Conservation (phyloP, 2,329 filamentous ascomycete genomes). For the Didymellaceae sp. region DNA sequence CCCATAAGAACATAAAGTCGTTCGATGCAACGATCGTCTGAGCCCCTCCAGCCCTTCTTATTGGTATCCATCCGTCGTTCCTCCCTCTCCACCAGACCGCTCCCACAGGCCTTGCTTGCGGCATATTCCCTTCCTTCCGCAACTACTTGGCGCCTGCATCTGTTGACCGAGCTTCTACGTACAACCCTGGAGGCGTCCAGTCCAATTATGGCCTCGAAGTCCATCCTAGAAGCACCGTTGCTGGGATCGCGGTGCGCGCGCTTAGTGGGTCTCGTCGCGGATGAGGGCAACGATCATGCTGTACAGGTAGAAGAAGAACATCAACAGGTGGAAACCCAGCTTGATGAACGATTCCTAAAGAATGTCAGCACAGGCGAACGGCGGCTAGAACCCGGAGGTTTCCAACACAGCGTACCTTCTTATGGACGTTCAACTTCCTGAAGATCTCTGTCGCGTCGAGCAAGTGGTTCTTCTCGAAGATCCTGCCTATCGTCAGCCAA, state of each 20-base stretch:
- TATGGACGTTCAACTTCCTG: conserved; percentile 97
- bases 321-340: conserved; percentile 96
- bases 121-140: background rate
- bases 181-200: background rate
- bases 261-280: conserved; percentile 84
- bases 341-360: conserved; percentile 95
- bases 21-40: conserved; percentile 14
- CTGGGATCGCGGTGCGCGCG: conserved; percentile 24
- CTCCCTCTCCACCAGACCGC: background rate
- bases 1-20: conserved; percentile 35
- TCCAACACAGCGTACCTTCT: conserved; percentile 73
- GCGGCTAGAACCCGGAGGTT: background rate
- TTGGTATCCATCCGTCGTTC: conserved; percentile 9
- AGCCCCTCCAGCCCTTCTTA: conserved; percentile 5
- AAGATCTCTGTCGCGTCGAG: conserved; percentile 99
- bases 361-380: conserved; percentile 20
- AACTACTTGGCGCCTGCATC: background rate
- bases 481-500: conserved; percentile 65
- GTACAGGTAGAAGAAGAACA: conserved; percentile 99
- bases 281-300: conserved; percentile 98
- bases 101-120: background rate
- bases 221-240: background rate
- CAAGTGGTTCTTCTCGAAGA: conserved; percentile 95
- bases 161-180: conserved; percentile 1
- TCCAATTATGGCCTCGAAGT: background rate